Conservation (phyloP, 2,329 filamentous ascomycete genomes). For the Fusarium bulbicola region DNA sequence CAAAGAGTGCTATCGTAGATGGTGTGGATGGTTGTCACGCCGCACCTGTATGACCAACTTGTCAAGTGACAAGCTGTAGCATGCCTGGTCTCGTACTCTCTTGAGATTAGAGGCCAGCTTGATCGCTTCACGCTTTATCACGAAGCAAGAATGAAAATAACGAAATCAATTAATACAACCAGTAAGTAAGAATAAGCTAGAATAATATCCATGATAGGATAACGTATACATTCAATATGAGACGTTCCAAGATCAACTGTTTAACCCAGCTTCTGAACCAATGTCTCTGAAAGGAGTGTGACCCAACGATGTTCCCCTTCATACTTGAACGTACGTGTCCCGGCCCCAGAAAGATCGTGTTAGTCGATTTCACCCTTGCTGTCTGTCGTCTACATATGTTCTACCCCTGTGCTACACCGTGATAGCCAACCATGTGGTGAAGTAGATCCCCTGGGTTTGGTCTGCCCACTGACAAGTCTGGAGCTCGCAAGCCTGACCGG, state of each 20-base stretch:
- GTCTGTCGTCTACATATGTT: not conserved
- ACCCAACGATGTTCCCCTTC: not conserved
- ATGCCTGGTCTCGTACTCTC: not conserved
- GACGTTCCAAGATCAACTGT: not conserved
- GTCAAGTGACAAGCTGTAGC: conserved; percentile 8
- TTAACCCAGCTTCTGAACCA: not conserved
- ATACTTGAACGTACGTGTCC: not conserved
- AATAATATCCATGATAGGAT: conserved; percentile 9
- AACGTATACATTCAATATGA: conserved; percentile 30
- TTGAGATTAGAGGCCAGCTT: not conserved
- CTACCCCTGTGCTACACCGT: conserved; percentile 11
- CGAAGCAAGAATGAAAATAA: not conserved
- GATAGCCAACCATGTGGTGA: conserved; percentile 8
- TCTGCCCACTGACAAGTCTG: conserved; percentile 1
- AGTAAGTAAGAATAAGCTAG: conserved; percentile 10
- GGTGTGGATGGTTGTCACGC: not conserved
- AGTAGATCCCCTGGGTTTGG: not conserved
- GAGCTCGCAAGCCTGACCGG: conserved; percentile 15
- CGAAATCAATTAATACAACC: not conserved
- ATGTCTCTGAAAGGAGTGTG: conserved; percentile 17
- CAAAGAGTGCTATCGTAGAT: not conserved
- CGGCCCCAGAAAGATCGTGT: not conserved
- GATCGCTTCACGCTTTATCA: too few species aligned
- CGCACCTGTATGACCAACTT: not conserved
- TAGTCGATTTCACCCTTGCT: not conserved